A percentile compares a stretch with the other conserved stretches of the same genome.
Conservation (phyloP, 495 filamentous ascomycete genomes). For the Daldinia bambusicola region DNA sequence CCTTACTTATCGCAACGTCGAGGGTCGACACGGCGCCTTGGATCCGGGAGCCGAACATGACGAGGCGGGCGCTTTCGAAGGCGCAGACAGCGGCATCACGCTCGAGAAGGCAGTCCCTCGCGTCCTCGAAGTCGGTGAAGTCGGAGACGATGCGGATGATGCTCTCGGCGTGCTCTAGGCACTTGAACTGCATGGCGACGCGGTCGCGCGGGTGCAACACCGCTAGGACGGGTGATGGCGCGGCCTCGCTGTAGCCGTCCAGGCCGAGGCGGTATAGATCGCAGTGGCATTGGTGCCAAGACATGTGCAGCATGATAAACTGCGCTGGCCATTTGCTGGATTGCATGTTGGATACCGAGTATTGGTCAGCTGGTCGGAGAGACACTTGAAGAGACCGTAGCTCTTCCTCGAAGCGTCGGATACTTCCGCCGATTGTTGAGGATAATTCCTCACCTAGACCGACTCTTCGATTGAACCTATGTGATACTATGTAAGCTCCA, state of each 20-base stretch:
- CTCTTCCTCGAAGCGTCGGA: slow-evolving; percentile 38
- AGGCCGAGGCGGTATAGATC: slow-evolving; percentile 48
- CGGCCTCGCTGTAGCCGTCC: slow-evolving; percentile 45
- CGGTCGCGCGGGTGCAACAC: slow-evolving; percentile 36
- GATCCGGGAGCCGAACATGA: slow-evolving; percentile 44
- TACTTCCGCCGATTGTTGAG: slow-evolving; percentile 33
- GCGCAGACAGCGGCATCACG: slow-evolving; percentile 46
- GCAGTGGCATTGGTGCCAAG: slow-evolving; percentile 48
- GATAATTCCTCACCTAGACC: slow-evolving; percentile 40
- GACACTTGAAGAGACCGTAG: slow-evolving; percentile 21
- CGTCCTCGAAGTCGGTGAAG: slow-evolving; percentile 30
- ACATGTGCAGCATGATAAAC: slow-evolving; percentile 46
- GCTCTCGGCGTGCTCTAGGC: slow-evolving; percentile 45
- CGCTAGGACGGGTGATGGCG: slow-evolving; percentile 39
- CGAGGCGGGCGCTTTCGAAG: slow-evolving; percentile 44
- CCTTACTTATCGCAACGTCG: slow-evolving; percentile 39
- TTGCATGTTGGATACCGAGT: slow-evolving; percentile 33
- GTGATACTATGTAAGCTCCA: slow-evolving; percentile 6
- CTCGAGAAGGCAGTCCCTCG: slow-evolving; percentile 32
- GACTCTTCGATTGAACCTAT: slow-evolving; percentile 42
- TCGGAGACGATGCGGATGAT: slow-evolving; percentile 45
- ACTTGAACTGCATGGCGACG: slow-evolving; percentile 37
- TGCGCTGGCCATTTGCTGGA: slow-evolving; percentile 37
- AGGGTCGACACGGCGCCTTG: slow-evolving; percentile 33
- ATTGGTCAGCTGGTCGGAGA: slow-evolving; percentile 29